Percentiles rank a stretch among this genome's conserved stretches.
These are phyloP conservation scores for Naganishia liquefaciens DNA, from an alignment of 1,284 basidiomycete species.

Conservation along the genomic window DNA sequence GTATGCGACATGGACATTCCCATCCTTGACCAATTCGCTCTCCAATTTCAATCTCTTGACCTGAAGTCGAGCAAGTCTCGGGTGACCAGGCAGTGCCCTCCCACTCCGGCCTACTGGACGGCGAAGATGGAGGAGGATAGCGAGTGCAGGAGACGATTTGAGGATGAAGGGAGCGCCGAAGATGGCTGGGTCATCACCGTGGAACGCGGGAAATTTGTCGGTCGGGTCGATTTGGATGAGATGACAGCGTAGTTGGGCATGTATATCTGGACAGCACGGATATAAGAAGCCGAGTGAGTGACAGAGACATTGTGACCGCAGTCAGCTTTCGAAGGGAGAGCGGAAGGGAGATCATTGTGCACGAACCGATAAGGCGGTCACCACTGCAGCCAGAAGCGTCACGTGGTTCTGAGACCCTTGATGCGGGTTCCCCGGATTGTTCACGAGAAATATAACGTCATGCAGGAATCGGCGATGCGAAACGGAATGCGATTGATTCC, in stretches of 20 bases:
- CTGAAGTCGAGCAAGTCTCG: too few relatives aligned
- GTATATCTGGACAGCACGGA: background rate
- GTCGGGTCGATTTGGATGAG: conserved; percentile 18
- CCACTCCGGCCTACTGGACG: conserved; percentile 9
- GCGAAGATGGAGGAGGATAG: conserved; percentile 17
- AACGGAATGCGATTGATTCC: background rate
- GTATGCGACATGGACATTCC: conserved; percentile 19
- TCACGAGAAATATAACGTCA: too few relatives aligned
- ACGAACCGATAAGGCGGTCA: too few relatives aligned
- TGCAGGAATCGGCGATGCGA: background rate
- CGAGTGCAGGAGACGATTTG: background rate
- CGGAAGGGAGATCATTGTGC: too few relatives aligned
- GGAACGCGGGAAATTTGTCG: conserved; percentile 13
- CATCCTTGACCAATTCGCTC: conserved; percentile 1
- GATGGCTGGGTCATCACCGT: conserved; percentile 2
- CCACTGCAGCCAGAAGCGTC: too few relatives aligned
- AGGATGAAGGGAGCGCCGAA: too few relatives aligned
- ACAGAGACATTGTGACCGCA: background rate
- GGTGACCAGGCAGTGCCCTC: background rate
- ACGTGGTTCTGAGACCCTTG: too few relatives aligned
- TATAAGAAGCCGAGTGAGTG: background rate
- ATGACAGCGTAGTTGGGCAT: conserved; percentile 12
- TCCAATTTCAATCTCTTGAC: background rate
- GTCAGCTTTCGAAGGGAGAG: too few relatives aligned
- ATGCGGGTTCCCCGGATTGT: too few relatives aligned